phyloP scores from a whole-genome alignment of 345 rosid species.

The Murraya koenigii region DNA sequence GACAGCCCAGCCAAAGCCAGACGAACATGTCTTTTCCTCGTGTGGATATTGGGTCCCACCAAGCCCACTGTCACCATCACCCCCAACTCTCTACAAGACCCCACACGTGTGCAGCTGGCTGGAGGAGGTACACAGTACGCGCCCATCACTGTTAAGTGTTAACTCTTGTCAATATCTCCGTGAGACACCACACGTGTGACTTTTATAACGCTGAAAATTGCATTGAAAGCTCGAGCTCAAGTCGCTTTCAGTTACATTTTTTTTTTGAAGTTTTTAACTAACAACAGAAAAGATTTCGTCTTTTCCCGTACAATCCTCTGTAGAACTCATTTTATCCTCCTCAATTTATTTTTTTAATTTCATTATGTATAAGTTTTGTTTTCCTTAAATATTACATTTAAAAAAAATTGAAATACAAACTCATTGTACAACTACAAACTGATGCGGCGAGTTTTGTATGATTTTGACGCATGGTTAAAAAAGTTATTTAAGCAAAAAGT shows the following conservation, averaged over 20 bases:
- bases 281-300: background rate
- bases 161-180: background rate
- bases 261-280: background rate
- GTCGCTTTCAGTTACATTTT: background rate
- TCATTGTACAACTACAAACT: too few relatives aligned
- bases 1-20: conserved; percentile 27
- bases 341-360: too few relatives aligned
- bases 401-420: too few relatives aligned
- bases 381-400: too few relatives aligned
- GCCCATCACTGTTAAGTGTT: background rate
- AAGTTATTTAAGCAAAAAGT: too few relatives aligned
- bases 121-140: background rate
- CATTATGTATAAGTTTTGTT: background rate
- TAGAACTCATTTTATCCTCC: too few relatives aligned
- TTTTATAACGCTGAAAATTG: background rate
- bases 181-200: background rate
- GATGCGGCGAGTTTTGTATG: too few relatives aligned
- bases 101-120: conserved; percentile 31
- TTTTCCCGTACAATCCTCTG: background rate
- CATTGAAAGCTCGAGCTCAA: background rate
- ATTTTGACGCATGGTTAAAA: too few relatives aligned
- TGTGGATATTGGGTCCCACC: conserved; percentile 25
- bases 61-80: conserved; percentile 26
- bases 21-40: conserved; percentile 16
- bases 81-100: background rate